These are phyloP conservation scores for Ophiostoma novo-ulmi DNA, from an alignment of 2,329 filamentous ascomycete species.

Conservation along the genomic window DNA sequence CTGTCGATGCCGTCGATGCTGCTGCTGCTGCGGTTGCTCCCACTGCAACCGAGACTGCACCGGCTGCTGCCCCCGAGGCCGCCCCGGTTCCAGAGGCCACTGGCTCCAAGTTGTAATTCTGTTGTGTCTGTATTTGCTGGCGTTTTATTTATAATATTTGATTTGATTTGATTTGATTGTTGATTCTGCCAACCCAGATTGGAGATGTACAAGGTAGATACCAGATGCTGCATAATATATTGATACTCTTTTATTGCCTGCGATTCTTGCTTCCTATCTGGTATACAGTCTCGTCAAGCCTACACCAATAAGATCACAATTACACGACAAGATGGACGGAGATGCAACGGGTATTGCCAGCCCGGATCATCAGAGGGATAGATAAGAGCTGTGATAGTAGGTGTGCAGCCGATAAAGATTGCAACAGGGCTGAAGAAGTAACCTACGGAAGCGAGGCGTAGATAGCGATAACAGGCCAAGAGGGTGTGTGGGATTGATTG, in stretches of 20 bases:
- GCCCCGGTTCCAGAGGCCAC: neutral
- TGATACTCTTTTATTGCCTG: neutral
- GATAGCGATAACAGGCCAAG: neutral
- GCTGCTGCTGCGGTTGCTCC: neutral
- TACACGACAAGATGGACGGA: neutral
- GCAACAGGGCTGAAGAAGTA: neutral
- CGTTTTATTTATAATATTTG: neutral
- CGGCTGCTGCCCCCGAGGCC: constrained; percentile 7
- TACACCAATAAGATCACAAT: neutral
- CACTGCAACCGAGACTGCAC: neutral
- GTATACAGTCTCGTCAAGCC: neutral
- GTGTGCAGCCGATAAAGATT: constrained; percentile 1
- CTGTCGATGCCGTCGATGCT: neutral
- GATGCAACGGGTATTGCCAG: neutral
- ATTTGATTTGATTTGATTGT: neutral
- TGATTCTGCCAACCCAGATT: no score
- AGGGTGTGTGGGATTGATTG: constrained; percentile 1
- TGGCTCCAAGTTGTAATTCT: constrained; percentile 18
- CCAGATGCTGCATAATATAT: neutral
- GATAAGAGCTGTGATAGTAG: neutral
- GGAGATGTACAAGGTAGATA: neutral
- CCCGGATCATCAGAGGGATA: neutral
- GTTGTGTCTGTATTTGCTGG: neutral
- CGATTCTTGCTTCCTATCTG: neutral
- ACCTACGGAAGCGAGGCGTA: neutral